Conservation (phyloP, 768 basidiomycete species). For the Termitomyces heimii region DNA sequence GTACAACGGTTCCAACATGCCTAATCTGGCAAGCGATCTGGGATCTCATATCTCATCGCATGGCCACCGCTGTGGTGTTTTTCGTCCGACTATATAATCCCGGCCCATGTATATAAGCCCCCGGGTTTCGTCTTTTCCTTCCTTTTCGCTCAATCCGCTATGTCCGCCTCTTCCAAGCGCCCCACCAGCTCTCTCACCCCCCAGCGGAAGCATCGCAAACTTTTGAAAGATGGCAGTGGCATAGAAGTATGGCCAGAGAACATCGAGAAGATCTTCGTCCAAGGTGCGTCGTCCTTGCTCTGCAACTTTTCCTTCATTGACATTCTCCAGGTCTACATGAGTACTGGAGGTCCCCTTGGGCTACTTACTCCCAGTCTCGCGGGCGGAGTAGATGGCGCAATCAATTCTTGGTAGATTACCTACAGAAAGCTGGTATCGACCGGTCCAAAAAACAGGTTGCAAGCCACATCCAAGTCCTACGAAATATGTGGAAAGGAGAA, state of each 20-base stretch:
- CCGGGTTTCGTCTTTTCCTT: constrained; percentile 15
- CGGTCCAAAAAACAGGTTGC: constrained; percentile 86
- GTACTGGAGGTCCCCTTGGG: constrained; percentile 80
- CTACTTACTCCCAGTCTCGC: constrained; percentile 63
- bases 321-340: constrained; percentile 52
- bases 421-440: constrained; percentile 60
- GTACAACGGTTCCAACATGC: constrained; percentile 33
- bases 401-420: constrained; percentile 80
- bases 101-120: constrained; percentile 27
- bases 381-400: constrained; percentile 80
- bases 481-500: constrained; percentile 87
- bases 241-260: constrained; percentile 80
- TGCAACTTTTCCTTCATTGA: constrained; percentile 1
- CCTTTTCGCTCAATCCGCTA: constrained; percentile 11
- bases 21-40: constrained; percentile 37
- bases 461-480: constrained; percentile 79
- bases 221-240: constrained; percentile 73
- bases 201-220: constrained; percentile 77
- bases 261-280: constrained; percentile 72
- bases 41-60: constrained; percentile 36
- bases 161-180: constrained; percentile 20
- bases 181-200: constrained; percentile 48
- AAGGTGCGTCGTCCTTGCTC: constrained; percentile 37
- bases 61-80: constrained; percentile 16
- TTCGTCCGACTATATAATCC: constrained; percentile 21